Percentiles rank a stretch among this genome's conserved stretches.
Evolutionary conservation across 2,329 filamentous ascomycete genomes (phyloP).

Genomic region (Aspergillus persii): DNA sequence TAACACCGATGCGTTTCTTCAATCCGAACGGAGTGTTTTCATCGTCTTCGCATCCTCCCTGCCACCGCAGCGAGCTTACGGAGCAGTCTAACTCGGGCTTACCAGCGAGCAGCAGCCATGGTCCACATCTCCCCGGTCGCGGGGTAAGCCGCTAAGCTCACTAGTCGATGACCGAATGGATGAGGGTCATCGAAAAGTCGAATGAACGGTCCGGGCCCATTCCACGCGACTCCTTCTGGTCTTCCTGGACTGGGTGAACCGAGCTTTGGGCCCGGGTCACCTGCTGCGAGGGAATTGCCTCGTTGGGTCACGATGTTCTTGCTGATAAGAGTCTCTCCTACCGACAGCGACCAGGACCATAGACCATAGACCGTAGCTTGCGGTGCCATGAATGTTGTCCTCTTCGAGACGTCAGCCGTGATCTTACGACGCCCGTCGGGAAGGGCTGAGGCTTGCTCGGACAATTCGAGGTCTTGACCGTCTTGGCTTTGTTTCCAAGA

Average conservation of each 20-base stretch:
- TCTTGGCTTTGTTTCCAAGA: background rate
- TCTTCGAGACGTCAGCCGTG: no score
- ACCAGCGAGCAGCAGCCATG: background rate
- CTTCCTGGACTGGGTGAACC: background rate
- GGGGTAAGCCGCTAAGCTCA: background rate
- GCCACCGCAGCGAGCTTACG: background rate
- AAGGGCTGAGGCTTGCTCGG: background rate
- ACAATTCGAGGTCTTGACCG: background rate
- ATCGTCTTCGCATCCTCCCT: background rate
- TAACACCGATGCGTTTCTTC: background rate
- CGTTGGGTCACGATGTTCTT: background rate
- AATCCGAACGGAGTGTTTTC: background rate
- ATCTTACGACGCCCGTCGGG: no score
- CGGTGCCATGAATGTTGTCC: no score
- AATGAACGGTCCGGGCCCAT: background rate
- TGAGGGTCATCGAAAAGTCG: background rate
- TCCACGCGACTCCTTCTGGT: background rate
- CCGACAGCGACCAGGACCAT: no score
- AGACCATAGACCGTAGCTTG: no score
- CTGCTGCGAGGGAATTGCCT: background rate
- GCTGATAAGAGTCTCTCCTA: no score
- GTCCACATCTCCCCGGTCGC: background rate
- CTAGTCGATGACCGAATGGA: background rate
- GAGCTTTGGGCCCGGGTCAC: background rate
- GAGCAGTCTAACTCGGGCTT: background rate